Conservation (phyloP, 768 basidiomycete species). For the Megacollybia marginata region DNA sequence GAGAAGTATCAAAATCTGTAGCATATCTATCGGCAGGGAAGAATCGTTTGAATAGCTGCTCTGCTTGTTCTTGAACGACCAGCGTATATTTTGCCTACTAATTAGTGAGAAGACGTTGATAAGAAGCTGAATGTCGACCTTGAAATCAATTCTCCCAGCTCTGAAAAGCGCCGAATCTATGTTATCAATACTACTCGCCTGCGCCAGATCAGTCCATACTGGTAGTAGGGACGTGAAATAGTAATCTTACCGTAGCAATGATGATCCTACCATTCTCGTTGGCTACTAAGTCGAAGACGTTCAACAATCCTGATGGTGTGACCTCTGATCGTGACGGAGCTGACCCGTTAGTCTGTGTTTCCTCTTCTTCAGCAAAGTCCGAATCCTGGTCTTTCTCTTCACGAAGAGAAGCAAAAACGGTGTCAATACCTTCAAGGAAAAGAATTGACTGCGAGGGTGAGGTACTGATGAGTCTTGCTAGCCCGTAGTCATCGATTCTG, state of each 20-base stretch:
- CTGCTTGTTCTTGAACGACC: no score
- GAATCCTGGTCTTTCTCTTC: conserved; percentile 16
- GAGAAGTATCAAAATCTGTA: no score
- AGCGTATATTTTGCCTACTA: no score
- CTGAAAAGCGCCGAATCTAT: conserved; percentile 20
- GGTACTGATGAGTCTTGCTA: conserved; percentile 15
- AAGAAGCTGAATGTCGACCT: background rate
- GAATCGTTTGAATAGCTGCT: no score
- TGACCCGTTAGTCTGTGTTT: conserved; percentile 3
- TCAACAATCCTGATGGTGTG: conserved; percentile 25
- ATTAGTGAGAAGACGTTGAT: no score
- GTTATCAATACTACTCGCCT: conserved; percentile 24
- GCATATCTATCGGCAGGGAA: no score
- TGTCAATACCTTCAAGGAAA: conserved; percentile 23
- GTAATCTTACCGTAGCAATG: conserved; percentile 22
- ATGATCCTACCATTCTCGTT: conserved; percentile 24
- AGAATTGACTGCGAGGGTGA: conserved; percentile 20
- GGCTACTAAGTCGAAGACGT: conserved; percentile 25
- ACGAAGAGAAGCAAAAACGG: conserved; percentile 18
- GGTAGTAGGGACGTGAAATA: background rate
- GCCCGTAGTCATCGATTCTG: conserved; percentile 22
- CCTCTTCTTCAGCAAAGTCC: conserved; percentile 6
- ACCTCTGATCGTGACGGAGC: conserved; percentile 12
- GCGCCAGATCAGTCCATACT: background rate
- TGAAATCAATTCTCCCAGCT: conserved; percentile 7